phyloP scores from a whole-genome alignment of 2,329 filamentous ascomycete genomes.

The Phaeoacremonium minimum region DNA sequence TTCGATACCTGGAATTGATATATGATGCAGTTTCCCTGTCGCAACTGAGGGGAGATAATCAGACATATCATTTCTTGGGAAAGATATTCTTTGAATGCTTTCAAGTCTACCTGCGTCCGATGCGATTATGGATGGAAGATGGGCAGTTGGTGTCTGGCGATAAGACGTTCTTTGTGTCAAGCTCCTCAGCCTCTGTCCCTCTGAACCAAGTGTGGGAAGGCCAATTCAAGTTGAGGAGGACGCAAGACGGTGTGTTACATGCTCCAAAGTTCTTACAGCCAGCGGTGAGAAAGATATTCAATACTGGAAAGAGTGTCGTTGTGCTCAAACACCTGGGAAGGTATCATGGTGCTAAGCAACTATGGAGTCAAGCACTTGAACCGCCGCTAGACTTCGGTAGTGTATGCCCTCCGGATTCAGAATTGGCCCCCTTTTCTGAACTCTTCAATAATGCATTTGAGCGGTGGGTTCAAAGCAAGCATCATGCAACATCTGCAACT shows the following conservation, averaged over 20 bases:
- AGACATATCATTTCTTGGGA: slow-evolving; percentile 59
- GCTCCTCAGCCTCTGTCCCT: slow-evolving; percentile 51
- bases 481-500: slow-evolving; percentile 62
- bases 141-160: slow-evolving; percentile 65
- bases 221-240: slow-evolving; percentile 63
- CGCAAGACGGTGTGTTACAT: slow-evolving; percentile 55
- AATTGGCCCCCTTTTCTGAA: slow-evolving; percentile 67
- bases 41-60: slow-evolving; percentile 64
- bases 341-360: slow-evolving; percentile 30
- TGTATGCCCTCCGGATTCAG: slow-evolving; percentile 42
- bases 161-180: slow-evolving; percentile 71
- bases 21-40: slow-evolving; percentile 66
- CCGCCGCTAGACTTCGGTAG: slow-evolving; percentile 51
- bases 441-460: slow-evolving; percentile 69
- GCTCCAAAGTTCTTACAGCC: slow-evolving; percentile 72
- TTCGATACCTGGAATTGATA: slow-evolving; percentile 74
- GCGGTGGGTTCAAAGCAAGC: slow-evolving; percentile 72
- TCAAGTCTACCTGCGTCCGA: slow-evolving; percentile 73
- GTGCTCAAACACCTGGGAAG: slow-evolving; percentile 71
- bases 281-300: slow-evolving; percentile 70
- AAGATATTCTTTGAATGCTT: slow-evolving; percentile 77
- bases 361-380: slow-evolving; percentile 25
- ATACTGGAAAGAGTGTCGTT: slow-evolving; percentile 81
- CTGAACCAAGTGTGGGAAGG: slow-evolving; percentile 70
- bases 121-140: slow-evolving; percentile 79